Conservation (phyloP, 176 grass and related monocot species). For the Oryza nivara region DNA sequence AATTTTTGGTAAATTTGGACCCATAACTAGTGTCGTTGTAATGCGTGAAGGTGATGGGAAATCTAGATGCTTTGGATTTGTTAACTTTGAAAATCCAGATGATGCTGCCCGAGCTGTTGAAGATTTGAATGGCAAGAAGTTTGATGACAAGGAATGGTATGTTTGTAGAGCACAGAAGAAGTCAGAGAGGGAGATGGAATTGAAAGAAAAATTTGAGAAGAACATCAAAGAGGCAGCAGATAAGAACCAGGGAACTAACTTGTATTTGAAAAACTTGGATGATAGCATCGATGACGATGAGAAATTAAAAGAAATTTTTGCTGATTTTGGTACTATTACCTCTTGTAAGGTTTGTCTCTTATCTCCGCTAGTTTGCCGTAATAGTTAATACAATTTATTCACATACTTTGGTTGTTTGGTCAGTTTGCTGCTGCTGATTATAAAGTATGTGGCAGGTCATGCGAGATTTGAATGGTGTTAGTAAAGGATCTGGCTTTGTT, state of each 20-base stretch:
- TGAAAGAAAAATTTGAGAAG: constrained; percentile 73
- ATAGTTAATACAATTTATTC: background rate
- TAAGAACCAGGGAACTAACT: constrained; percentile 61
- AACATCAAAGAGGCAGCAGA: constrained; percentile 60
- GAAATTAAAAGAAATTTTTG: constrained; percentile 61
- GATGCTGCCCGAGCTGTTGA: constrained; percentile 61
- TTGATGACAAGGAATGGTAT: constrained; percentile 72
- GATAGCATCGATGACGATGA: constrained; percentile 62
- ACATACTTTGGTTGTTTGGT: background rate
- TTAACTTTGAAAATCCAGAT: constrained; percentile 70
- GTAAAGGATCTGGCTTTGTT: constrained; percentile 83
- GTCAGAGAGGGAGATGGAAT: constrained; percentile 62
- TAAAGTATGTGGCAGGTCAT: constrained; percentile 47
- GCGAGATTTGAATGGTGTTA: constrained; percentile 70
- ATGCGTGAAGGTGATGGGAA: constrained; percentile 67
- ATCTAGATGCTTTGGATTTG: constrained; percentile 71
- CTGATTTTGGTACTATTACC: constrained; percentile 58
- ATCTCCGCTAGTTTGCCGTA: background rate
- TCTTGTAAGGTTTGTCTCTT: constrained; percentile 68
- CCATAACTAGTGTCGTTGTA: constrained; percentile 67
- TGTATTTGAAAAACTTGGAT: constrained; percentile 76
- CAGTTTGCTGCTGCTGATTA: background rate
- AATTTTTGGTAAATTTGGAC: constrained; percentile 56
- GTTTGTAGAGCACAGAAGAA: constrained; percentile 80
- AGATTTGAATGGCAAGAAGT: constrained; percentile 65